These are phyloP conservation scores for Lolium rigidum DNA, from an alignment of 176 grass and related monocot genomes.

Conservation along the genomic window DNA sequence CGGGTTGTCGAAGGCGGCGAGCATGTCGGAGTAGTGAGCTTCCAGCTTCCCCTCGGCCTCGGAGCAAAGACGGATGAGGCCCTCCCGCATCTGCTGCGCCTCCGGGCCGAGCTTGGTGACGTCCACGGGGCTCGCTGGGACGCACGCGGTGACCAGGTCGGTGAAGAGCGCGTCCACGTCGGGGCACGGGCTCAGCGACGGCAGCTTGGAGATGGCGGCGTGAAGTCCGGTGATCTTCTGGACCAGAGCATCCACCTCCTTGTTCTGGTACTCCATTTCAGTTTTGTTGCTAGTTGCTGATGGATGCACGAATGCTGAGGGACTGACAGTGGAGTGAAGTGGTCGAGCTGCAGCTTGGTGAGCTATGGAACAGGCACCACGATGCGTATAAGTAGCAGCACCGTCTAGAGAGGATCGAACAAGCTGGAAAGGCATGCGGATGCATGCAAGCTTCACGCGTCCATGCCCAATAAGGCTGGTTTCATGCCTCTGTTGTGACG, in stretches of 20 bases:
- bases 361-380: not conserved
- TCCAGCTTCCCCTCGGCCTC: too few species aligned
- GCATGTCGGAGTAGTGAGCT: too few species aligned
- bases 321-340: not conserved
- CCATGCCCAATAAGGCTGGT: constrained; percentile 7
- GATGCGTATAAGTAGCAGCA: not conserved
- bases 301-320: not conserved
- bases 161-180: too few species aligned
- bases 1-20: too few species aligned
- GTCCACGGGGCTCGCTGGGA: constrained; percentile 57
- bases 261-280: constrained; percentile 45
- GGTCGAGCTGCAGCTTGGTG: constrained; percentile 2
- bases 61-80: constrained; percentile 32
- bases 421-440: not conserved
- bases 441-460: constrained; percentile 16
- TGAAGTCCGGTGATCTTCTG: too few species aligned
- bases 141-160: too few species aligned
- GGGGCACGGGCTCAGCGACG: too few species aligned
- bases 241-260: constrained; percentile 33
- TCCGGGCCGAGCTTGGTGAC: constrained; percentile 51
- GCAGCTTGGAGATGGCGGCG: too few species aligned
- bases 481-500: not conserved
- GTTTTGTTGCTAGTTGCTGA: not conserved
- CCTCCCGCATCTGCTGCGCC: constrained; percentile 55
- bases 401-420: not conserved